Evolutionary conservation across 176 grass and related monocot species (phyloP).

Genomic region (Ensete glaucum): DNA sequence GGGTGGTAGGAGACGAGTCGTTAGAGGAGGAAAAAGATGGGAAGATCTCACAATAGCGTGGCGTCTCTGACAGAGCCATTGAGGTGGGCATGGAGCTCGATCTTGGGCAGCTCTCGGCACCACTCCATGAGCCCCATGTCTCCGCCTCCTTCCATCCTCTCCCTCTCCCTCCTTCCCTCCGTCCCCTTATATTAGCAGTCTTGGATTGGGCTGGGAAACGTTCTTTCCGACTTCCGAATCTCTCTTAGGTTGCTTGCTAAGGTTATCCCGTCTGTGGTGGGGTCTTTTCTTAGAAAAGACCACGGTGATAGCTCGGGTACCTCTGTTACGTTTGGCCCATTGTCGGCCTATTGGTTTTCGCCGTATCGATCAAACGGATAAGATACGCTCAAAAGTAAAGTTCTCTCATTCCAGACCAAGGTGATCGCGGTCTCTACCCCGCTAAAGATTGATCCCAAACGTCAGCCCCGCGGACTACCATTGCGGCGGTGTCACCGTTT

Average conservation of each 20-base stretch:
- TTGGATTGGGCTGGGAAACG: not conserved
- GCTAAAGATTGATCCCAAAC: too few species aligned
- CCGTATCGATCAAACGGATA: too few species aligned
- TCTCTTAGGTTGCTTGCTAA: not conserved
- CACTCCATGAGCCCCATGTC: slow-evolving; percentile 50
- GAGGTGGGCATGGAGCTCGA: slow-evolving; percentile 97
- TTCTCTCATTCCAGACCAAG: too few species aligned
- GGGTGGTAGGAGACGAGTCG: not conserved
- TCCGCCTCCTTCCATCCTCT: slow-evolving; percentile 20
- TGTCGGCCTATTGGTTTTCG: too few species aligned
- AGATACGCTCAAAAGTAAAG: too few species aligned
- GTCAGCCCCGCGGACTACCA: too few species aligned
- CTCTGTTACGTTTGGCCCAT: too few species aligned
- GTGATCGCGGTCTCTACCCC: too few species aligned
- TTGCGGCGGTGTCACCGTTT: too few species aligned
- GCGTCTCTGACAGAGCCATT: slow-evolving; percentile 90
- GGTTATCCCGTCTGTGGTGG: too few species aligned
- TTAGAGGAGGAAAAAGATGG: not conserved
- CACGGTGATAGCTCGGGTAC: too few species aligned
- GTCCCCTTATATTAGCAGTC: not conserved
- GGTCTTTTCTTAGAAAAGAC: too few species aligned
- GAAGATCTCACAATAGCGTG: slow-evolving; percentile 71
- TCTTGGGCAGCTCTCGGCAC: slow-evolving; percentile 74
- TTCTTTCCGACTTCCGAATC: not conserved
- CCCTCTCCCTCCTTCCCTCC: slow-evolving; percentile 18